Conservation (phyloP, 2,329 filamentous ascomycete species). For the Pseudocercospora fijiensis region DNA sequence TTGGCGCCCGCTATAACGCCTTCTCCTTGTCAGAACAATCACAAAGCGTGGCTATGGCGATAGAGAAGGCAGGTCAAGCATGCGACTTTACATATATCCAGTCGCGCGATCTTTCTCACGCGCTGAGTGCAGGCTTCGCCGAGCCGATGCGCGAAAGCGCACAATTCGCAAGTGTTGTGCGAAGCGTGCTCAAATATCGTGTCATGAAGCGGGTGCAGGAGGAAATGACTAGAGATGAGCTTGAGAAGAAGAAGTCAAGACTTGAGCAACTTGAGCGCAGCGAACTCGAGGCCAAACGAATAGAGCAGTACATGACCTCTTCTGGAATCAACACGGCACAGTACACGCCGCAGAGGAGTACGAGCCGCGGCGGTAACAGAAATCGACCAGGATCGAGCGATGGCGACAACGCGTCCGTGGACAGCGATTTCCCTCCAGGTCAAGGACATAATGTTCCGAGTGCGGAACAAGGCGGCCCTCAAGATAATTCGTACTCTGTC, state of each 20-base stretch:
- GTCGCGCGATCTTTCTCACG: conserved; percentile 83
- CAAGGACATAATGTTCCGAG: conserved; percentile 55
- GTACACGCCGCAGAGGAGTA: conserved; percentile 65
- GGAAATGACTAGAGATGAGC: conserved; percentile 92
- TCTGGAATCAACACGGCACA: conserved; percentile 58
- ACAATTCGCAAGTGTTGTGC: conserved; percentile 93
- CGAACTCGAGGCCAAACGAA: conserved; percentile 86
- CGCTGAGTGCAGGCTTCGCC: conserved; percentile 88
- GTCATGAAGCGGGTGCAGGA: conserved; percentile 94
- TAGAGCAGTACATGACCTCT: conserved; percentile 85
- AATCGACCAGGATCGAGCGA: conserved; percentile 32
- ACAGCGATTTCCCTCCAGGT: conserved; percentile 92
- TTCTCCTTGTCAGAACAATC: conserved; percentile 94
- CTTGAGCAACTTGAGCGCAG: conserved; percentile 90
- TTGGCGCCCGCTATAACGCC: conserved; percentile 94
- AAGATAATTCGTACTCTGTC: conserved; percentile 35
- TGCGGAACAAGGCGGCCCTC: conserved; percentile 68
- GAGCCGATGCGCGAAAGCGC: conserved; percentile 98
- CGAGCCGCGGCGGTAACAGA: conserved; percentile 41
- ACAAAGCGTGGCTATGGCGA: conserved; percentile 82
- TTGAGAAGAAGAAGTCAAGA: conserved; percentile 78
- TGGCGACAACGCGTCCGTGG: conserved; percentile 85
- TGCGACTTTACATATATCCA: conserved; percentile 95
- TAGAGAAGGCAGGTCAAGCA: conserved; percentile 91
- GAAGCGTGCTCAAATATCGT: conserved; percentile 81